Conservation (phyloP, 23 red algal genomes). For the Agarophyton chilense region DNA sequence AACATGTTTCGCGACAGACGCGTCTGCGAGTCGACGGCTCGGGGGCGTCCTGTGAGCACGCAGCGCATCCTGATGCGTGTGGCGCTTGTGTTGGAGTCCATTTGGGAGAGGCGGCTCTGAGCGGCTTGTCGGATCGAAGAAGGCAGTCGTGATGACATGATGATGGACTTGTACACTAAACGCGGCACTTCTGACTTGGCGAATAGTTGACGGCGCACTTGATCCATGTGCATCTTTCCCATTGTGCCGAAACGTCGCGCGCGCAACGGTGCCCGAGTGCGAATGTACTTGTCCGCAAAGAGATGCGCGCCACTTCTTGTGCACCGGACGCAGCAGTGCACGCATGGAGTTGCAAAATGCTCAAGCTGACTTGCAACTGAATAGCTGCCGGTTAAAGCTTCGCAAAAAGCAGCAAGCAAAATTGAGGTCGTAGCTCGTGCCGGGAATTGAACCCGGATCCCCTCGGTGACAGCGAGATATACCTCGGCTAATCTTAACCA, state of each 20-base stretch:
- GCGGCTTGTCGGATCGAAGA: conserved; percentile 55
- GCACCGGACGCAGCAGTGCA: too few relatives aligned
- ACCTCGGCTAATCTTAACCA: conserved; percentile 31
- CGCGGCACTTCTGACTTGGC: conserved; percentile 41
- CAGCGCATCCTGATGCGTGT: conserved; percentile 65
- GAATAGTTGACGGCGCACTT: conserved; percentile 33
- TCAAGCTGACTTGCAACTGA: too few relatives aligned
- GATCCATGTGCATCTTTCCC: conserved; percentile 76
- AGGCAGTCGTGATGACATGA: conserved; percentile 56
- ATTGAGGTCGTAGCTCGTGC: conserved; percentile 46
- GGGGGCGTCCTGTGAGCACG: conserved; percentile 56
- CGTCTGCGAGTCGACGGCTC: conserved; percentile 44
- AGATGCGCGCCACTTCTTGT: too few relatives aligned
- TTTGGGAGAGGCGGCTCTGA: conserved; percentile 30
- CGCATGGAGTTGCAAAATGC: too few relatives aligned
- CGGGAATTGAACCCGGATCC: conserved; percentile 80
- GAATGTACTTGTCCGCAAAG: too few relatives aligned
- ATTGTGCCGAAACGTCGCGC: too few relatives aligned
- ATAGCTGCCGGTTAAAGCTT: too few relatives aligned
- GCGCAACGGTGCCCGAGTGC: too few relatives aligned
- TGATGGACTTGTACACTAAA: conserved; percentile 58
- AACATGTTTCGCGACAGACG: conserved; percentile 60
- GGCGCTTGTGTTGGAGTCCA: conserved; percentile 50
- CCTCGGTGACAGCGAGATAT: conserved; percentile 80
- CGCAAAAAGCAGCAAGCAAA: neutral